Base-by-base conservation (phyloP, 1,284 basidiomycete genomes). In the Rhodotorula sp. region DNA sequence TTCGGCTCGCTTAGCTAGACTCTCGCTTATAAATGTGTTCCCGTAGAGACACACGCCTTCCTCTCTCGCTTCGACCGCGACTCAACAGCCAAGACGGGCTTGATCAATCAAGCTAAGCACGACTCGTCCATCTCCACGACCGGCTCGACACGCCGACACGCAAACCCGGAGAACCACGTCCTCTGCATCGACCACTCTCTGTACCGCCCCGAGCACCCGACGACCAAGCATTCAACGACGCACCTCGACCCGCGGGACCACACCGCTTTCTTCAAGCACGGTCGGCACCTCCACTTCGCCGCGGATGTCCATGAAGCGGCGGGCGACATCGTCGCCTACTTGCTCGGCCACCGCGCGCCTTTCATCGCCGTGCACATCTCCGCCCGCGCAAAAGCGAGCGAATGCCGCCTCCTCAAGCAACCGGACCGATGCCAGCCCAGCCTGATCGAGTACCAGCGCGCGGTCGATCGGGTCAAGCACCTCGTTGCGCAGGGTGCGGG, bases 151-250 rank as follows among this genome's bases (percentile, higher is more conserved):
- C 28, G 44, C 22, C 64, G 57, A 1, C 62, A 63, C 34, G 65
- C 53, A 15, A 63, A 68, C 26, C 73, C 73, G 18, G 73, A 74
- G 30, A n/a, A 66, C 18, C 73, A 74, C 40, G 62, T 74, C 44
- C 59, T 74, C 51, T 74, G 73, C 56, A 64, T 72, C 70, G 73
- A 74, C 62, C 68, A 67, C 54, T 66, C 73, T 3, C 64, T 74
- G 16, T 72, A 67, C 56, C 73, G 69, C 16, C 70, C 73, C 28
- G 68, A 69, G 40, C 61, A 66, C 59, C 63, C 65, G 16, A 67
- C 68, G 48, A 64, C 64, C 15, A 61, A 50, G 31, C 65, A 66
- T 55, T 62, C 67, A 40, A 67, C 62, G 15, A 63, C 67, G 18
- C 69, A 71, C 62, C 68, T 74, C 64, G 73, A 74, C 55, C 70